Percentiles rank a stretch among this genome's conserved stretches.
Evolutionary conservation across 2,329 filamentous ascomycete genomes (phyloP).

Genomic region (Talaromyces sp.): DNA sequence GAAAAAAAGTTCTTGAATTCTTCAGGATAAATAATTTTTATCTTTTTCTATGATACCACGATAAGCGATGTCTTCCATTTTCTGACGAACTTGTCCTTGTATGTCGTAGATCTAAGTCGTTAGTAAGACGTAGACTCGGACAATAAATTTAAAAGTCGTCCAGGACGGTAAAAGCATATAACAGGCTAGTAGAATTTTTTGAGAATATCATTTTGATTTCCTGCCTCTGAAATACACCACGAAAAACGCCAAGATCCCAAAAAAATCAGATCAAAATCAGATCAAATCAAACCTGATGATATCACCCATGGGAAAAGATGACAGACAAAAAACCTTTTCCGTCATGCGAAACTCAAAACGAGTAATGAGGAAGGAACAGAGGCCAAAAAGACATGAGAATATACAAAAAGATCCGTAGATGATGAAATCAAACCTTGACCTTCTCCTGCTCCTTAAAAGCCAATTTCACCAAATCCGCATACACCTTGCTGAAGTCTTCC

Average conservation of each 20-base stretch:
- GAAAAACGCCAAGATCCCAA: conserved; percentile 12
- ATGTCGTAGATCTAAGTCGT: not conserved
- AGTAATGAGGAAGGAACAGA: not conserved
- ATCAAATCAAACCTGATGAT: conserved; percentile 15
- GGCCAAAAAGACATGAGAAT: not conserved
- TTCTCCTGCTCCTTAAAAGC: conserved; percentile 57
- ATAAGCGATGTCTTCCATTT: conserved; percentile 11
- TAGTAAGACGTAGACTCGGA: not conserved
- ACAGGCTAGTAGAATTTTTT: no score
- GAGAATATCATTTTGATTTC: conserved; percentile 17
- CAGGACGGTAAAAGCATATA: no score
- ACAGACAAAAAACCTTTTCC: not conserved
- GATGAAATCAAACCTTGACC: conserved; percentile 48
- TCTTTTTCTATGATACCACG: conserved; percentile 14
- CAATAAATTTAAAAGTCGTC: not conserved
- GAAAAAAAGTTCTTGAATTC: conserved; percentile 3
- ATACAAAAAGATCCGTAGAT: conserved; percentile 1
- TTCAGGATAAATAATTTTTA: not conserved
- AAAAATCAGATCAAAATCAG: conserved; percentile 8
- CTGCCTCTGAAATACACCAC: conserved; percentile 40
- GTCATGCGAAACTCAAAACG: not conserved
- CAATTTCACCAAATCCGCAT: conserved; percentile 56
- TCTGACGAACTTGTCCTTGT: conserved; percentile 7
- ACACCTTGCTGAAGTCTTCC: conserved; percentile 51
- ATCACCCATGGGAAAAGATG: conserved; percentile 17